Evolutionary conservation across 2,329 filamentous ascomycete genomes (phyloP).

Genomic region (Salinomyces thailandicus): DNA sequence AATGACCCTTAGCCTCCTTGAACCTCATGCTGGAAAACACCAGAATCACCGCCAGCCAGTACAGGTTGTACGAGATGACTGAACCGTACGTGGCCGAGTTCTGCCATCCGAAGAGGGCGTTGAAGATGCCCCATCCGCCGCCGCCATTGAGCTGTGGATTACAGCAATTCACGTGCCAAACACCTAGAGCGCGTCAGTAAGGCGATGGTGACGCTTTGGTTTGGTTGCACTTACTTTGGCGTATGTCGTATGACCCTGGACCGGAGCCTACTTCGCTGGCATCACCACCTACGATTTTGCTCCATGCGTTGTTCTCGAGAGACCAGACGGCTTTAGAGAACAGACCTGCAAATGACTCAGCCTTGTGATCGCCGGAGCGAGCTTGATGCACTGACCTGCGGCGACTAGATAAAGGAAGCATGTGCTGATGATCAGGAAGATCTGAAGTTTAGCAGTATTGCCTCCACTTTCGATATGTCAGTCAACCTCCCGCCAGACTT

Average conservation of each 20-base stretch:
- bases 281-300: slow-evolving; percentile 52
- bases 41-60: slow-evolving; percentile 64
- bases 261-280: slow-evolving; percentile 53
- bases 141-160: slow-evolving; percentile 62
- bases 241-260: slow-evolving; percentile 69
- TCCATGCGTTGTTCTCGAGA: slow-evolving; percentile 61
- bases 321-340: slow-evolving; percentile 69
- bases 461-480: slow-evolving; percentile 39
- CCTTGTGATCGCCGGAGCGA: neutral
- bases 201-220: too few species aligned
- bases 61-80: slow-evolving; percentile 76
- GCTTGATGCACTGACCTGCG: slow-evolving; percentile 55
- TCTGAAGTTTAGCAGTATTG: slow-evolving; percentile 55
- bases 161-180: slow-evolving; percentile 83
- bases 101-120: slow-evolving; percentile 74
- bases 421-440: slow-evolving; percentile 73
- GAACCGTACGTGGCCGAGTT: slow-evolving; percentile 84
- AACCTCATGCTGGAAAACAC: slow-evolving; percentile 56
- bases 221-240: too few species aligned
- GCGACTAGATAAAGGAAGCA: slow-evolving; percentile 77
- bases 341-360: slow-evolving; percentile 32
- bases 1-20: slow-evolving; percentile 48
- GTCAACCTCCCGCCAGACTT: slow-evolving; percentile 1
- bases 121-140: slow-evolving; percentile 79
- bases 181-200: too few species aligned